These are phyloP conservation scores for Blastomyces parvus DNA, from an alignment of 2,329 filamentous ascomycete genomes.

Conservation along the genomic window DNA sequence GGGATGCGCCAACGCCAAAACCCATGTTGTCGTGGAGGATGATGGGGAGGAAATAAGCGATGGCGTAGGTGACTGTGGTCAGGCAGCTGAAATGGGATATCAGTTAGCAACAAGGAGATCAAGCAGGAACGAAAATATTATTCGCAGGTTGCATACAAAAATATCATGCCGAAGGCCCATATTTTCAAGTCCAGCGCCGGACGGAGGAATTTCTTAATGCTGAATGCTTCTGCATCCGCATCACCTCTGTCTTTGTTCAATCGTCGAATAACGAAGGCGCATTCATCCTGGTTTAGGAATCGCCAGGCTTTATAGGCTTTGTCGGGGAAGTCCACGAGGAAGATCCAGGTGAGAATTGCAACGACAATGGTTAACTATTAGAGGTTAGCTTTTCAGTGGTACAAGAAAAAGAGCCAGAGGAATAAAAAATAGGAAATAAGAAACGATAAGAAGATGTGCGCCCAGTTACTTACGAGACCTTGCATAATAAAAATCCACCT, in stretches of 20 bases:
- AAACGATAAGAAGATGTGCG: background rate
- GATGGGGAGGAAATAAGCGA: slow-evolving; percentile 71
- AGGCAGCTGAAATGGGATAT: slow-evolving; percentile 46
- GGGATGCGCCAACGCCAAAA: slow-evolving; percentile 53
- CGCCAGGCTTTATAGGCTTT: slow-evolving; percentile 25
- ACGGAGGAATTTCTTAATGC: slow-evolving; percentile 29
- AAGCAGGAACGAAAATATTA: background rate
- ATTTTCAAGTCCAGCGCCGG: slow-evolving; percentile 44
- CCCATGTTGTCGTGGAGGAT: slow-evolving; percentile 56
- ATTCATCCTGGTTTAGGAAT: slow-evolving; percentile 33
- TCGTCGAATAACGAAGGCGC: slow-evolving; percentile 41
- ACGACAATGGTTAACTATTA: slow-evolving; percentile 20
- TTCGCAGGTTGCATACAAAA: slow-evolving; percentile 27
- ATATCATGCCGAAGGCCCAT: slow-evolving; percentile 47
- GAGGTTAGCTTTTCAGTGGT: background rate
- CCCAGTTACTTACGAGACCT: slow-evolving; percentile 25
- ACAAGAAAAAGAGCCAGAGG: background rate
- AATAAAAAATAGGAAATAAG: too few species aligned
- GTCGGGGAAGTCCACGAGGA: slow-evolving; percentile 32
- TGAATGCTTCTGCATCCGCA: slow-evolving; percentile 41
- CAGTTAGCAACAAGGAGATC: slow-evolving; percentile 1
- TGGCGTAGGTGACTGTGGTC: slow-evolving; percentile 65
- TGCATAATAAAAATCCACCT: slow-evolving; percentile 50
- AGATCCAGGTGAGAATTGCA: slow-evolving; percentile 23
- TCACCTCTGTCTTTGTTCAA: slow-evolving; percentile 47